Percentiles rank a stretch among this genome's conserved stretches.
Conservation (phyloP, 306 rosid genomes). For the Inga leiocalycina region DNA sequence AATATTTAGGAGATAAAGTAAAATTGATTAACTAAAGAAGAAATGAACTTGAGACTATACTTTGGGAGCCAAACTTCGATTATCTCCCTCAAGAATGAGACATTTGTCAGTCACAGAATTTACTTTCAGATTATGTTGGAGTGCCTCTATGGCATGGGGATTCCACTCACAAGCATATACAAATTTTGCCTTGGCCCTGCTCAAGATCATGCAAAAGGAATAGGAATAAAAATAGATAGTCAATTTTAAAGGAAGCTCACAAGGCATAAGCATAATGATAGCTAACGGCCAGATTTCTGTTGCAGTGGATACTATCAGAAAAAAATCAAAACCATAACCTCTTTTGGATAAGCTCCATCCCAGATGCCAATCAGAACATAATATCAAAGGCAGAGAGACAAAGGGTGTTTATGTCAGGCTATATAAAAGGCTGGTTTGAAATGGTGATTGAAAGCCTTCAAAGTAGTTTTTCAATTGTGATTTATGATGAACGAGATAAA, state of each 20-base stretch:
- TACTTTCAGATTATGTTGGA: slow-evolving; percentile 61
- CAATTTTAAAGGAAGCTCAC: slow-evolving; percentile 5
- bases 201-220: slow-evolving; percentile 39
- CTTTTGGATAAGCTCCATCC: slow-evolving; percentile 1
- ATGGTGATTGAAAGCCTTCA: too few relatives aligned
- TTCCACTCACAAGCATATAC: slow-evolving; percentile 98
- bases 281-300: background rate
- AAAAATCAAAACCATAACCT: background rate
- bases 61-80: slow-evolving; percentile 76
- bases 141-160: slow-evolving; percentile 84
- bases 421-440: background rate
- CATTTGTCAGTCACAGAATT: slow-evolving; percentile 77
- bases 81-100: slow-evolving; percentile 84
- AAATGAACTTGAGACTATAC: slow-evolving; percentile 40
- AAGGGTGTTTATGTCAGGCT: background rate
- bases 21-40: background rate
- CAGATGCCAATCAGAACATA: slow-evolving; percentile 5
- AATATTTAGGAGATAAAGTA: background rate
- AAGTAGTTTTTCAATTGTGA: too few relatives aligned
- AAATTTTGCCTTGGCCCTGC: slow-evolving; percentile 84
- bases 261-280: background rate
- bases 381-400: background rate
- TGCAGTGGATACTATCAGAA: background rate
- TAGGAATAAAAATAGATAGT: slow-evolving; percentile 3
- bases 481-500: too few relatives aligned